phyloP scores from a whole-genome alignment of 257 asterid species.

The Misopates orontium region DNA sequence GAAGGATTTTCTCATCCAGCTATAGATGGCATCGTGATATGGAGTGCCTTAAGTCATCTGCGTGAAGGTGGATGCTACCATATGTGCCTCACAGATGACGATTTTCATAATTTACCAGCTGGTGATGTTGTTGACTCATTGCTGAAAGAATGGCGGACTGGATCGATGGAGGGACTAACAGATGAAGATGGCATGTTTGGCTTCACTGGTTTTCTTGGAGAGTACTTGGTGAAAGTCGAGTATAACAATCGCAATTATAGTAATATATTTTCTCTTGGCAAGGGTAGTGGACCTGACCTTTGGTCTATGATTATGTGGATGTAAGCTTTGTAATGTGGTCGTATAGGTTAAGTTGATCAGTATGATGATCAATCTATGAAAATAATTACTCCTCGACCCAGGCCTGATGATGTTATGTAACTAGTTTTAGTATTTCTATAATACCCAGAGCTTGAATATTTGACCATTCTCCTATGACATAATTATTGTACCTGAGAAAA shows the following conservation, averaged over 20 bases:
- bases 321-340: too few species aligned
- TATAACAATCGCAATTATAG: conserved; percentile 18
- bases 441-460: too few species aligned
- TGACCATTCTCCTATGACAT: too few species aligned
- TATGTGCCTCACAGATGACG: conserved; percentile 65
- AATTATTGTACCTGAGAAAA: too few species aligned
- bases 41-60: conserved; percentile 52
- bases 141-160: conserved; percentile 43
- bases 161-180: conserved; percentile 28
- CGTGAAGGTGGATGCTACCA: conserved; percentile 44
- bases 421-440: too few species aligned
- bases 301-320: too few species aligned
- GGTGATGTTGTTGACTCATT: conserved; percentile 53
- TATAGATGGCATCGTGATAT: conserved; percentile 48
- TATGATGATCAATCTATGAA: too few species aligned
- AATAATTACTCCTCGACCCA: too few species aligned
- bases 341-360: too few species aligned
- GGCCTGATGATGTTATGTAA: too few species aligned
- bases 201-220: conserved; percentile 49
- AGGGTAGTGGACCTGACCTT: conserved; percentile 45
- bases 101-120: conserved; percentile 44
- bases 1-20: conserved; percentile 60
- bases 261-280: conserved; percentile 30
- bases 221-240: conserved; percentile 33
- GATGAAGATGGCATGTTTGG: conserved; percentile 45